Base-by-base conservation (phyloP, 148 eudicot species). In the Agrostemma githago region DNA sequence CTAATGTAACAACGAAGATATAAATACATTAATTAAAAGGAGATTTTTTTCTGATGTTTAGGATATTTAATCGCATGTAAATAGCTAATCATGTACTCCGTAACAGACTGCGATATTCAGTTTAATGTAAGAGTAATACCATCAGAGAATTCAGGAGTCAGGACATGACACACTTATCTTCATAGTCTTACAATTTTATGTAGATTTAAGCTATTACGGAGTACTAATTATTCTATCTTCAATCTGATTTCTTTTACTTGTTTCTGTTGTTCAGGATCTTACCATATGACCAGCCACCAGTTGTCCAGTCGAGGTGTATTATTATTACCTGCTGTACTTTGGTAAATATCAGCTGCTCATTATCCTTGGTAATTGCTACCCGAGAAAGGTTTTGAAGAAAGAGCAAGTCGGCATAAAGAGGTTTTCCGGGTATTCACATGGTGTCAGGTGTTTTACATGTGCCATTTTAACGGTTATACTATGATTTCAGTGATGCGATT, bases 261-360 rank as follows among this genome's bases (percentile, higher is more conserved):
- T 43, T 66, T 66, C 4, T 66, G 69, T 16, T 40, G 46, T 41
- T 15, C 69, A 66, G 71, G 57, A 68, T 19, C 57, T 68, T 44
- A 44, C 48, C 71, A 44, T 19, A 16, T 68, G 71, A 46, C n/a
- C 48, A 9, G 44, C 51, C 16, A 8, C n/a, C 16, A 44, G 0
- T 6, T 17, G 48, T 37, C 8, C 44, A 21, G 34, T 26, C 34
- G 34, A 26, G 34, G 34, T 26, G 34, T 26, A 26, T 26, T 26
- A 26, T 26, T 40, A 41, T 65, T 8, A 10, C 44, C 70, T 21
- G 53, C 70, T 43, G 20, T 15, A 9, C 71, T 68, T 68, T 17
- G 37, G 71, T 44, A 68, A 68, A 44, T 44, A 68, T 68, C 19
- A 19, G 0, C 54, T 43, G 56, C 16, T 16, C 70, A n/a, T n/a